A percentile compares a stretch with the other conserved stretches of the same genome.
Evolutionary conservation across 2,329 filamentous ascomycete species (phyloP).

Genomic region (Botrytis aclada): DNA sequence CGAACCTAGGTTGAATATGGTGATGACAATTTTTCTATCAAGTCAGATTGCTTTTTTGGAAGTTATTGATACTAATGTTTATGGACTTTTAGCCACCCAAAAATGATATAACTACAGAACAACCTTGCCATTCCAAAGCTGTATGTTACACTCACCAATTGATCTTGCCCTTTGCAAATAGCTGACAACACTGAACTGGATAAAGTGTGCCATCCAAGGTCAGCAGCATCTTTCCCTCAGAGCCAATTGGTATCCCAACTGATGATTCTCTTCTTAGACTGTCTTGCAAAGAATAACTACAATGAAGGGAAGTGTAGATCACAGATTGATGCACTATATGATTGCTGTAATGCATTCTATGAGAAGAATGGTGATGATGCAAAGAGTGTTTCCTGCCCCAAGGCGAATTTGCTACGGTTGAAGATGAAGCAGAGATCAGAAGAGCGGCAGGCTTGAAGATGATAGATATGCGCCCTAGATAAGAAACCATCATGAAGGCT

Average conservation of each 20-base stretch:
- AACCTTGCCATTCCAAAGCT: conserved; percentile 78
- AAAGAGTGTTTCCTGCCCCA: conserved; percentile 79
- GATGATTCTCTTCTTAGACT: conserved; percentile 53
- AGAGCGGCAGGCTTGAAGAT: conserved; percentile 25
- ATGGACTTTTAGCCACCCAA: conserved; percentile 49
- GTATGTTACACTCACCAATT: conserved; percentile 49
- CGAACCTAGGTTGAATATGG: conserved; percentile 4
- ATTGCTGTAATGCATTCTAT: conserved; percentile 92
- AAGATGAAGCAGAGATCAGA: conserved; percentile 70
- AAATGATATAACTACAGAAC: conserved; percentile 59
- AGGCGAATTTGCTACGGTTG: conserved; percentile 71
- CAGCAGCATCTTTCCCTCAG: conserved; percentile 28
- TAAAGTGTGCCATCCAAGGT: conserved; percentile 88
- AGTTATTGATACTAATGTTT: conserved; percentile 17
- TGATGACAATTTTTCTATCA: background rate
- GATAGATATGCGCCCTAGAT: background rate
- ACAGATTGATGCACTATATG: conserved; percentile 81
- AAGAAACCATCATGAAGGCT: background rate
- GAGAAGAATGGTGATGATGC: conserved; percentile 72
- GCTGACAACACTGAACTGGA: conserved; percentile 2
- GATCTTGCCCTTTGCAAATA: background rate
- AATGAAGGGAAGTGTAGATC: conserved; percentile 78
- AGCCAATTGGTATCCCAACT: background rate
- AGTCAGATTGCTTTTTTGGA: conserved; percentile 1
- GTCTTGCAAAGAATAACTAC: conserved; percentile 79